phyloP scores from a whole-genome alignment of 495 filamentous ascomycete species.

The Cudoniella acicularis region DNA sequence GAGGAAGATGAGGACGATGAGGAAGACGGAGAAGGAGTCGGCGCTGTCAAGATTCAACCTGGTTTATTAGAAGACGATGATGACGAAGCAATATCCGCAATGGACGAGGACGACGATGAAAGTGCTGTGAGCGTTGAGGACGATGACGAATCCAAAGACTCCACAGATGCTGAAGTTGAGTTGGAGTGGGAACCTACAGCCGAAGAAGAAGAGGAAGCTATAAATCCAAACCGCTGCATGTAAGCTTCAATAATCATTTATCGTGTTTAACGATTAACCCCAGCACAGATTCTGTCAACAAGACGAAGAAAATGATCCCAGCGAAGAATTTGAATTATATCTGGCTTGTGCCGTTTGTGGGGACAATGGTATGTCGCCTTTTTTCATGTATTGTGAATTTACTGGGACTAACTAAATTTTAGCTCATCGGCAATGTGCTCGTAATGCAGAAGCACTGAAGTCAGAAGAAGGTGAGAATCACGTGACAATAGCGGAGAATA shows the following conservation, averaged over 20 bases:
- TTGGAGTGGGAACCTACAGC: slow-evolving; percentile 55
- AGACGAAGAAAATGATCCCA: slow-evolving; percentile 28
- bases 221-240: slow-evolving; percentile 32
- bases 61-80: slow-evolving; percentile 47
- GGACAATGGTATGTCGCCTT: slow-evolving; percentile 73
- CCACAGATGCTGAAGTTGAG: slow-evolving; percentile 38
- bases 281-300: slow-evolving; percentile 24
- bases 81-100: slow-evolving; percentile 33
- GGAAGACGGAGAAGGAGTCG: slow-evolving; percentile 61
- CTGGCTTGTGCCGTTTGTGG: slow-evolving; percentile 77
- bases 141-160: slow-evolving; percentile 29
- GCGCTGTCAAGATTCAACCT: slow-evolving; percentile 68
- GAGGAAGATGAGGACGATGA: slow-evolving; percentile 36
- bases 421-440: slow-evolving; percentile 94
- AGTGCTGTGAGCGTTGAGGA: slow-evolving; percentile 29
- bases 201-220: slow-evolving; percentile 63
- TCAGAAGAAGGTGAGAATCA: slow-evolving; percentile 59
- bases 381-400: no score
- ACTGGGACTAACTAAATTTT: slow-evolving; percentile 43
- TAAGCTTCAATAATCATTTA: slow-evolving; percentile 11
- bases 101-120: slow-evolving; percentile 37
- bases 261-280: slow-evolving; percentile 8
- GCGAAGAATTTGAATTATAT: slow-evolving; percentile 81
- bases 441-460: slow-evolving; percentile 67
- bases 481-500: not conserved